Conservation (phyloP, 257 asterid species). For the Przewalskia tangutica region DNA sequence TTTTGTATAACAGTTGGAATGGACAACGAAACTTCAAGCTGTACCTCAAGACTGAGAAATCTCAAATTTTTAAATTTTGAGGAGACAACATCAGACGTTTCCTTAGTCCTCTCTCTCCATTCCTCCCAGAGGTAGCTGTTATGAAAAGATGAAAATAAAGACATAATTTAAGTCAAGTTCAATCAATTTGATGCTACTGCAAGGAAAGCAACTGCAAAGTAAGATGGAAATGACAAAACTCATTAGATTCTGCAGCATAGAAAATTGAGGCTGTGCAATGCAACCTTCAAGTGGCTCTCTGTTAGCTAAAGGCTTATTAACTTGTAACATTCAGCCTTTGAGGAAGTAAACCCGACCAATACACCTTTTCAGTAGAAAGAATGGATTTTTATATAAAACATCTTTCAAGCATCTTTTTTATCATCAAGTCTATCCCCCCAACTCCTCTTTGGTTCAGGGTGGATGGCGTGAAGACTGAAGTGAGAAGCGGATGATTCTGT, state of each 20-base stretch:
- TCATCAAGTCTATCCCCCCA: not conserved
- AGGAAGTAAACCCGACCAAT: not conserved
- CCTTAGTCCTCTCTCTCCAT: slow-evolving; percentile 84
- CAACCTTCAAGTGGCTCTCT: not conserved
- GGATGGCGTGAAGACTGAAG: not conserved
- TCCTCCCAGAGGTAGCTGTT: slow-evolving; percentile 91
- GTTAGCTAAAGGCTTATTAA: not conserved
- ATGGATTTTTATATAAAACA: not conserved
- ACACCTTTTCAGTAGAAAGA: not conserved
- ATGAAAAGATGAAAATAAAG: slow-evolving; percentile 5
- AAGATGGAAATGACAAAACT: not conserved
- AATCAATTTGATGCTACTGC: not conserved
- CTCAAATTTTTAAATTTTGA: slow-evolving; percentile 58
- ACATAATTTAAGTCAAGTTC: not conserved
- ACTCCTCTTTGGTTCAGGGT: not conserved
- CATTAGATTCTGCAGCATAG: not conserved
- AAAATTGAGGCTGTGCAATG: not conserved
- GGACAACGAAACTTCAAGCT: not conserved
- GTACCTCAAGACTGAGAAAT: slow-evolving; percentile 81
- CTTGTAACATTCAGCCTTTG: not conserved
- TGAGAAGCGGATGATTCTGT: not conserved
- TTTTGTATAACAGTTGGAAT: not conserved
- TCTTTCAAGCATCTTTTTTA: not conserved
- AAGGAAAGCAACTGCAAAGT: not conserved
- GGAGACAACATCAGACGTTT: slow-evolving; percentile 42